Evolutionary conservation across 495 filamentous ascomycete genomes (phyloP).

Genomic region (Massariosphaeria phaeospora): DNA sequence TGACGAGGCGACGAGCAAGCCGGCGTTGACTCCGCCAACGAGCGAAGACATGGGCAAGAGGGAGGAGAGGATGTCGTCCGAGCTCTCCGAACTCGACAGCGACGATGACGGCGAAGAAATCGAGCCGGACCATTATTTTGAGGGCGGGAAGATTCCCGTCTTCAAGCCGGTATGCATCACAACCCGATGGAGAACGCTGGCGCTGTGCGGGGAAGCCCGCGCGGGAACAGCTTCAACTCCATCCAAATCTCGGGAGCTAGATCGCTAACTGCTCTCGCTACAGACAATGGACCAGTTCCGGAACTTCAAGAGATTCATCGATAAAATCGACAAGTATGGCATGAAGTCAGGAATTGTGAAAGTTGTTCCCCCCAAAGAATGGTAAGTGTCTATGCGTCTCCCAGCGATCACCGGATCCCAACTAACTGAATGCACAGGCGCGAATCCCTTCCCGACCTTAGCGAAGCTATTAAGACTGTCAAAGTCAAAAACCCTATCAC

Average conservation of each 20-base stretch:
- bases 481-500: slow-evolving; percentile 94
- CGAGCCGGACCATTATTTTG: slow-evolving; percentile 81
- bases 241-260: not conserved
- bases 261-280: slow-evolving; percentile 12
- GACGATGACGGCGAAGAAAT: slow-evolving; percentile 67
- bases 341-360: slow-evolving; percentile 97
- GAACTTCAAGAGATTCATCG: slow-evolving; percentile 83
- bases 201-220: slow-evolving; percentile 11
- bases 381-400: slow-evolving; percentile 53
- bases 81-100: slow-evolving; percentile 42
- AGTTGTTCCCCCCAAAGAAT: slow-evolving; percentile 90
- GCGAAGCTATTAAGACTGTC: slow-evolving; percentile 84
- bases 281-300: slow-evolving; percentile 88
- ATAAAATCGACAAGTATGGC: slow-evolving; percentile 84
- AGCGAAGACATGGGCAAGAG: slow-evolving; percentile 43
- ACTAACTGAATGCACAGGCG: slow-evolving; percentile 45
- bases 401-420: too few species aligned
- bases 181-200: not conserved
- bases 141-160: slow-evolving; percentile 79
- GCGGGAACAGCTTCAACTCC: not conserved
- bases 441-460: slow-evolving; percentile 67
- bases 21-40: slow-evolving; percentile 43
- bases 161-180: slow-evolving; percentile 80
- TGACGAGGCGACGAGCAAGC: slow-evolving; percentile 21
- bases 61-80: slow-evolving; percentile 35